A percentile compares a stretch with the other conserved stretches of the same genome.
phyloP scores from a whole-genome alignment of 78 protist genomes.

The Anaeramoeba ignava region DNA sequence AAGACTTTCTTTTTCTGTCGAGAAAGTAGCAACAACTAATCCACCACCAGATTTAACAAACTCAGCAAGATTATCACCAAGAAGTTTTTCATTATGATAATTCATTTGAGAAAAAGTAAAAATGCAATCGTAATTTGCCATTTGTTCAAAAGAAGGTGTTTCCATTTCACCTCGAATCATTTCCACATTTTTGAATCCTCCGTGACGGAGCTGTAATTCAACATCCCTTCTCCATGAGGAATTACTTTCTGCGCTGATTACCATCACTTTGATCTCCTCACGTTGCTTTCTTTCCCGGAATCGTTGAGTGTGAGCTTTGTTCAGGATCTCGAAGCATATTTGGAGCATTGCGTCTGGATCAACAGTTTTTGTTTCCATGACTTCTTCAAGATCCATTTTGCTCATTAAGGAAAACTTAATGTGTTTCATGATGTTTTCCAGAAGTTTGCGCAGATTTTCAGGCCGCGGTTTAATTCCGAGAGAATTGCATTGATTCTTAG shows the following conservation, averaged over 20 bases:
- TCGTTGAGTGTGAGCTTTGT: not conserved
- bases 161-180: not conserved
- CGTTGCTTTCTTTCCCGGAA: not conserved
- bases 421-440: not conserved
- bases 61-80: not conserved
- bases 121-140: not conserved
- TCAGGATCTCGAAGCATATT: not conserved
- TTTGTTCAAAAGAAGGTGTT: not conserved
- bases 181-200: not conserved
- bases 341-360: not conserved
- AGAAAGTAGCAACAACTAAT: not conserved
- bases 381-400: not conserved
- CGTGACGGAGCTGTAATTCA: not conserved
- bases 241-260: not conserved
- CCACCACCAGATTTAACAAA: not conserved
- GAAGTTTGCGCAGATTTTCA: not conserved
- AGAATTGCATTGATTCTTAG: not conserved
- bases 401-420: not conserved
- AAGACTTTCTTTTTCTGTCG: not conserved
- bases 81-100: not conserved
- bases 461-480: not conserved
- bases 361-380: not conserved
- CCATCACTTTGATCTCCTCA: not conserved
- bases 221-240: not conserved
- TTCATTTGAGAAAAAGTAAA: conserved; percentile 1